Evolutionary conservation across 352 stramenopile species (phyloP), one percentile per base, ranked within the genome.

Genomic region (Globisporangium paddicum): DNA sequence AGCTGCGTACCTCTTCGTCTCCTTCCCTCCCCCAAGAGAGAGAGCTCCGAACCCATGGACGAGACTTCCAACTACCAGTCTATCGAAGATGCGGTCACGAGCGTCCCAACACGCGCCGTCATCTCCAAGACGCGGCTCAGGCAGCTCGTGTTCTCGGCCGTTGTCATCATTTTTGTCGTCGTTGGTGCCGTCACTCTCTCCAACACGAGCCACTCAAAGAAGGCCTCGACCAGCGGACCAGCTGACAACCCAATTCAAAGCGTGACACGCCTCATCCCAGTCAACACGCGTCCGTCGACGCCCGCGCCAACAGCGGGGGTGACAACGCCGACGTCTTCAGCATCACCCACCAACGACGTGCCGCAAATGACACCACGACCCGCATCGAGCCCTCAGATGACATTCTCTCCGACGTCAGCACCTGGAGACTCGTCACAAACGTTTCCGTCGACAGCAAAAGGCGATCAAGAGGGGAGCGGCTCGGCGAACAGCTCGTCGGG

Each of bases 31-130:
- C 18, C 9, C 38, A 34, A 4, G 37, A 41, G 34, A 44, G 38
- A 19, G 38, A 44, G 38, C 23, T 10, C 54, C 26, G 45, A 52
- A 46, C 10, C 56, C 13, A 58, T 58, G 48, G 26, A 58, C 40
- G 48, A 64, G 40, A 38, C 58, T 34, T 53, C 58, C 35, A 38
- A 38, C 37, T 64, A 64, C 40, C 58, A 58, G 40, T 50, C 58
- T 37, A 48, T 64, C 49, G 16, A 58, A 1, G 58, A 64, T 14
- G 25, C 42, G 0, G 23, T 25, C 3, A 53, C 21, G 30, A 42
- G 5, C 35, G 25, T 63, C 28, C 1, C 48, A 3, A 23, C 58
- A 10, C 49, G 58, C 58, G 28, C 40, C 9, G 40, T 64, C 42
- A 52, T 64, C 40, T 42, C 58, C 5, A 64, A 64, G n/a, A 8